A percentile compares a stretch with the other conserved stretches of the same genome.
These are phyloP conservation scores for Dipteronia sinensis DNA, from an alignment of 345 rosid genomes.

Conservation along the genomic window DNA sequence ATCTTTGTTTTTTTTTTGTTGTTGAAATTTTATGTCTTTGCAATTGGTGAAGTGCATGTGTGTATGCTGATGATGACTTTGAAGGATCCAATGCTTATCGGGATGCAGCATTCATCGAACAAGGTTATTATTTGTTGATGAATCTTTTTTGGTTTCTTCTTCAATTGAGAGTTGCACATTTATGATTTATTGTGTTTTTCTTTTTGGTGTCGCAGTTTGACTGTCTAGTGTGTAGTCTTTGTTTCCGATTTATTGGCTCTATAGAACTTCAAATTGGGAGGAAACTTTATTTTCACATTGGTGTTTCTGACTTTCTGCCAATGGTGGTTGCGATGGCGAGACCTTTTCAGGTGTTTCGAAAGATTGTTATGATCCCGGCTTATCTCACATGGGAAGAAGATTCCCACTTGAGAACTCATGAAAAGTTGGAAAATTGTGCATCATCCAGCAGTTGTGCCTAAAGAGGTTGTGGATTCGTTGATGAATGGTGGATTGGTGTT, in stretches of 20 bases:
- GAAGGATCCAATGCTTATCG: constrained; percentile 80
- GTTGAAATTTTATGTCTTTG: neutral
- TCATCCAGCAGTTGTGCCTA: constrained; percentile 61
- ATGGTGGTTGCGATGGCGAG: constrained; percentile 32
- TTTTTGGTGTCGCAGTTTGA: constrained; percentile 56
- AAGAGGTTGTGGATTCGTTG: constrained; percentile 49
- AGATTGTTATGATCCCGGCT: constrained; percentile 29
- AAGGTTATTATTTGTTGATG: constrained; percentile 43
- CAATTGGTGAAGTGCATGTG: constrained; percentile 46
- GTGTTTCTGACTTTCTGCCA: constrained; percentile 48
- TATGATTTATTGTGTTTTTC: neutral
- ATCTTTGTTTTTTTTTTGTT: neutral
- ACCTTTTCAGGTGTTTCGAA: constrained; percentile 16
- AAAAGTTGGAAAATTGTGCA: constrained; percentile 31
- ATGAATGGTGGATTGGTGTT: constrained; percentile 60
- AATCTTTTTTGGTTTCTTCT: constrained; percentile 2
- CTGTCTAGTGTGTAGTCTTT: constrained; percentile 86
- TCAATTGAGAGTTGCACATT: neutral
- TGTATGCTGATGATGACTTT: constrained; percentile 58
- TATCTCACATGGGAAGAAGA: constrained; percentile 44
- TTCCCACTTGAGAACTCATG: constrained; percentile 16
- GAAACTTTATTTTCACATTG: constrained; percentile 73
- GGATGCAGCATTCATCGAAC: constrained; percentile 76
- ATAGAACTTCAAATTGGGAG: constrained; percentile 83
- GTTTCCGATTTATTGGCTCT: constrained; percentile 82